Percentiles rank a stretch among this genome's conserved stretches.
These are phyloP conservation scores for Pterocarpus santalinus DNA, from an alignment of 306 rosid species.

Conservation along the genomic window DNA sequence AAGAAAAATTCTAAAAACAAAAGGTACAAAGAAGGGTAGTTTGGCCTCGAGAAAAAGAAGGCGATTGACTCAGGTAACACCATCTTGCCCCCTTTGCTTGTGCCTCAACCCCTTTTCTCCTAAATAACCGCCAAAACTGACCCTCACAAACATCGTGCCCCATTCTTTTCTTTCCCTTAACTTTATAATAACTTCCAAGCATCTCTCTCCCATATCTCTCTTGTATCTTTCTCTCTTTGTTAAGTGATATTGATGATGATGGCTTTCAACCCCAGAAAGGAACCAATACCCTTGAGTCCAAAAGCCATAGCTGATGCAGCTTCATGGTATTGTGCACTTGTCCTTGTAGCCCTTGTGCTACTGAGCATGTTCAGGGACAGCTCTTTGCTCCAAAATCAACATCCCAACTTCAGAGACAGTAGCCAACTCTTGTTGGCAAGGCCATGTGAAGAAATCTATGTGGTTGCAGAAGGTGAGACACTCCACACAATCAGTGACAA, in stretches of 20 bases:
- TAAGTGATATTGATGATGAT: slow-evolving; percentile 39
- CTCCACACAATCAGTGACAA: slow-evolving; percentile 64
- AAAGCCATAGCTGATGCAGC: slow-evolving; percentile 50
- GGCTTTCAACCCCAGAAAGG: slow-evolving; percentile 8
- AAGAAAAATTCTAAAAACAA: no score
- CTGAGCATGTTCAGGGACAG: slow-evolving; percentile 36
- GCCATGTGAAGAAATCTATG: slow-evolving; percentile 66
- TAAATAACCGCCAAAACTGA: slow-evolving; percentile 52
- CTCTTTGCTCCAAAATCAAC: background rate
- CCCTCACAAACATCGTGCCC: slow-evolving; percentile 27
- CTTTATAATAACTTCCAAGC: slow-evolving; percentile 33
- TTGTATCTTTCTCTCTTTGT: background rate
- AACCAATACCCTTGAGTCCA: background rate
- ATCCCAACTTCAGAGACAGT: slow-evolving; percentile 12
- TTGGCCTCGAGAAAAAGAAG: no score
- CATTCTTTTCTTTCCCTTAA: background rate
- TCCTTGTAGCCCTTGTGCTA: slow-evolving; percentile 49
- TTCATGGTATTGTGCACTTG: slow-evolving; percentile 59
- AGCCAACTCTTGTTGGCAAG: slow-evolving; percentile 1
- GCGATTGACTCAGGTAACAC: no score
- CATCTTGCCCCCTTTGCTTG: slow-evolving; percentile 25
- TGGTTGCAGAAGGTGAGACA: slow-evolving; percentile 66
- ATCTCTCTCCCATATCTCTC: background rate
- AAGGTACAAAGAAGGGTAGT: no score
- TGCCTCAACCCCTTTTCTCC: slow-evolving; percentile 21